These are phyloP conservation scores for Aspergillus sp. DNA, from an alignment of 2,329 filamentous ascomycete species.

Conservation along the genomic window DNA sequence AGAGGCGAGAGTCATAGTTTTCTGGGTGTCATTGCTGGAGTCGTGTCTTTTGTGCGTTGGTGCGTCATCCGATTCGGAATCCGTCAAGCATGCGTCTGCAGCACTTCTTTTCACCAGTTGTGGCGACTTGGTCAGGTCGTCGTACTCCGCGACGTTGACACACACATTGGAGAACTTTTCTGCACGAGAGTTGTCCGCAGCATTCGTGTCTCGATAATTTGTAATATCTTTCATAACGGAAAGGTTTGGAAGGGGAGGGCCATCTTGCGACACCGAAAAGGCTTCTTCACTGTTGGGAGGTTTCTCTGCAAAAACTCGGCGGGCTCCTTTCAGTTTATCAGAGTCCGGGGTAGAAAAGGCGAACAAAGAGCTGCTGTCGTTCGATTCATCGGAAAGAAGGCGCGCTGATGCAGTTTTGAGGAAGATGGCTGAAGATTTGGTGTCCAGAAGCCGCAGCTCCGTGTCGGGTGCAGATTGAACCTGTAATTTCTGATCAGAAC, in stretches of 20 bases:
- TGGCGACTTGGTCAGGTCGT: not conserved
- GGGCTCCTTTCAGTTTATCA: not conserved
- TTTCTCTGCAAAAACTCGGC: not conserved
- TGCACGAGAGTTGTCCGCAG: not conserved
- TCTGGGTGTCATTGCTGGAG: not conserved
- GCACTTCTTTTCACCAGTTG: constrained; percentile 29
- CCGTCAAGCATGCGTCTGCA: constrained; percentile 27
- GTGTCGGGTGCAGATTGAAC: constrained; percentile 24
- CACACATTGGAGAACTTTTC: not conserved
- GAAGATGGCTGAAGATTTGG: constrained; percentile 10
- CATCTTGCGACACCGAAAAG: not conserved
- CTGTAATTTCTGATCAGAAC: constrained; percentile 13
- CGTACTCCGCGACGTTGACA: constrained; percentile 1
- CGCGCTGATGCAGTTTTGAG: constrained; percentile 13
- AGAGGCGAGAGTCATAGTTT: not conserved
- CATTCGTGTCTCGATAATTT: not conserved
- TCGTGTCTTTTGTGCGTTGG: not conserved
- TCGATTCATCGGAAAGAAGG: constrained; percentile 7
- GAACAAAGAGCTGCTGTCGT: constrained; percentile 7
- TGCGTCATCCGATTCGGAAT: constrained; percentile 22
- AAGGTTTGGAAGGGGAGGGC: not conserved
- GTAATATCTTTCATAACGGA: not conserved
- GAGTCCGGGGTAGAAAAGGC: constrained; percentile 11
- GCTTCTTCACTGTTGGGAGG: not conserved
- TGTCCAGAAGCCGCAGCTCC: constrained; percentile 23